Conservation (phyloP, 306 rosid genomes). For the Argentina anserina region DNA sequence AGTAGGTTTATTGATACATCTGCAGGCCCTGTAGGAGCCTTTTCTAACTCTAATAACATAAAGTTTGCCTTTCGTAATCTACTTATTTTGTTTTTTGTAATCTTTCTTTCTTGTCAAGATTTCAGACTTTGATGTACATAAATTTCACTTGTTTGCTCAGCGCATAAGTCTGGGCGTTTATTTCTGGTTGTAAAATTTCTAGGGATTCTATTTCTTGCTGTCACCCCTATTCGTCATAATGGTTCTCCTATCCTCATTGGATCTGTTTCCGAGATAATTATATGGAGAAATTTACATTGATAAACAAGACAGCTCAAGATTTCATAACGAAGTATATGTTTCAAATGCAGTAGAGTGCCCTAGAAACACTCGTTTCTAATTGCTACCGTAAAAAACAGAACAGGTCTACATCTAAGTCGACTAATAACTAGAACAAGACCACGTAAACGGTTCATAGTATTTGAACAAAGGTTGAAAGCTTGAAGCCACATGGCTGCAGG, state of each 20-base stretch:
- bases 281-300: neutral
- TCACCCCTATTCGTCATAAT: neutral
- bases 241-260: conserved; percentile 10
- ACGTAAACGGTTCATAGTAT: neutral
- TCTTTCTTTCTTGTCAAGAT: conserved; percentile 23
- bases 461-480: neutral
- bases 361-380: too few species aligned
- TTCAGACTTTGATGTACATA: conserved; percentile 62
- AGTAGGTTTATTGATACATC: conserved; percentile 52
- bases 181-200: conserved; percentile 34
- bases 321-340: neutral
- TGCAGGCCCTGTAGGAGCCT: conserved; percentile 47
- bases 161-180: conserved; percentile 62
- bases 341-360: neutral
- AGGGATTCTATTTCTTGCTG: conserved; percentile 17
- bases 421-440: neutral
- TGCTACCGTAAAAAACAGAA: neutral
- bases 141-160: conserved; percentile 56
- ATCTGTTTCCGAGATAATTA: conserved; percentile 14
- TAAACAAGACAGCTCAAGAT: neutral
- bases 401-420: neutral
- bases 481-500: neutral
- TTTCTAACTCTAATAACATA: conserved; percentile 57
- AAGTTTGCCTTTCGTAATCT: conserved; percentile 30
- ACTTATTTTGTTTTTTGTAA: conserved; percentile 19